Evolutionary conservation across 176 grass and related monocot species (phyloP), one percentile per base, ranked within the genome.

Genomic region (Eleusine indica): DNA sequence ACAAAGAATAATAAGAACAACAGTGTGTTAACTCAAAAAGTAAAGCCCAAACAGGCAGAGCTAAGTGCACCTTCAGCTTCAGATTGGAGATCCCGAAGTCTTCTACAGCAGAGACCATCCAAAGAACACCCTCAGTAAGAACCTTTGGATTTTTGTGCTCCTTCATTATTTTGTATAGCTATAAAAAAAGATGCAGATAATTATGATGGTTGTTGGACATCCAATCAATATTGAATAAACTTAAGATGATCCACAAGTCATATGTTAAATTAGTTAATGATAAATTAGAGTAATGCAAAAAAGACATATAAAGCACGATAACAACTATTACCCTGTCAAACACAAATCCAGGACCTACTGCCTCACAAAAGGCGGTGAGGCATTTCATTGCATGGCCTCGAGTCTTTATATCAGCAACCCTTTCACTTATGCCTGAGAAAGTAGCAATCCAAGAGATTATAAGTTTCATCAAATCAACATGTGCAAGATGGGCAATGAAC

Each of bases 81-180:
- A 99, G 77, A 87, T 92, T 92, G 38, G 93, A 88, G 75, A 96
- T 74, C 30, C 93, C 96, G 67, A 99, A 99, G 84, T 99, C 96
- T 62, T 99, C 96, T 9, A 96, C 89, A 46, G 96, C 93, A 85
- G 96, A 96, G 40, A 99, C 93, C 93, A 99, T 99, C 96, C 96
- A 99, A 71, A 94, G 63, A 79, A 99, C 84, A 74, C 96, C 96
- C 81, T 99, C 96, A 57, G 87, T 99, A 64, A 94, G 93, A 66
- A 99, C 96, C 81, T 99, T 99, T 10, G 96, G 96, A 75, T 99
- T 99, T 81, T 99, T 99, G 77, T 99, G 96, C 74, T 92, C 96
- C 87, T 94, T 99, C 96, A 99, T 92, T 81, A 99, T 99, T 93
- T 99, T 99, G 88, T 96, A 98, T 35, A 98, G 76, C 96, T 98